Percentiles rank a stretch among this genome's conserved stretches.
Evolutionary conservation across 495 filamentous ascomycete genomes (phyloP).

Genomic region (Aspergillus panamensis): DNA sequence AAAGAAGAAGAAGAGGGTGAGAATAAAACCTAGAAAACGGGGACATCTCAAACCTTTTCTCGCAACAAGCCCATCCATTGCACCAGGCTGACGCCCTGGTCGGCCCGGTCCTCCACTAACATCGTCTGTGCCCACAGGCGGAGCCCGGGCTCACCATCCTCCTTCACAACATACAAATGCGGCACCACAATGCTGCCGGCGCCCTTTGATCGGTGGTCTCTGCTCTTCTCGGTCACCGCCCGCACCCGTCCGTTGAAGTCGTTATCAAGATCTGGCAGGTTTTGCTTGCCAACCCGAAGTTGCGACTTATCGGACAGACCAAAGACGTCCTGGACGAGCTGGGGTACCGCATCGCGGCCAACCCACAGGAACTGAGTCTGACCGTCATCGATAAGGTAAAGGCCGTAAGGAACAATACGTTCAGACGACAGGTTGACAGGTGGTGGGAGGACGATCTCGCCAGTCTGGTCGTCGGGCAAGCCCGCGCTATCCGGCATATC

Average conservation of each 20-base stretch:
- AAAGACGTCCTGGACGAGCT: slow-evolving; percentile 86
- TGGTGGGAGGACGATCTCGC: slow-evolving; percentile 83
- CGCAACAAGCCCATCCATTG: slow-evolving; percentile 91
- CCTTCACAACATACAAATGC: slow-evolving; percentile 87
- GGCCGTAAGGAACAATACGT: slow-evolving; percentile 83
- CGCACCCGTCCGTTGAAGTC: slow-evolving; percentile 95
- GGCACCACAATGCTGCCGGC: slow-evolving; percentile 89
- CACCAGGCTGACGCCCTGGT: slow-evolving; percentile 84
- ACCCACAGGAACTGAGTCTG: slow-evolving; percentile 99
- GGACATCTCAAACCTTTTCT: slow-evolving; percentile 78
- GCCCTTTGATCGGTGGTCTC: slow-evolving; percentile 77
- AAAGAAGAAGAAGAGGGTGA: slow-evolving; percentile 4
- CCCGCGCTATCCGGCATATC: slow-evolving; percentile 98
- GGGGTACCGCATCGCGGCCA: slow-evolving; percentile 85
- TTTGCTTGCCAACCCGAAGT: slow-evolving; percentile 86
- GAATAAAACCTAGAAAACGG: slow-evolving; percentile 17
- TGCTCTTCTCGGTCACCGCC: slow-evolving; percentile 85
- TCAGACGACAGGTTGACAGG: slow-evolving; percentile 84
- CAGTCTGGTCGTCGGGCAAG: slow-evolving; percentile 75
- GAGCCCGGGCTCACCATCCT: slow-evolving; percentile 92
- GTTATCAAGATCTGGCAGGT: slow-evolving; percentile 80
- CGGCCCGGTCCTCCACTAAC: slow-evolving; percentile 91
- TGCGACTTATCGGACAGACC: slow-evolving; percentile 73
- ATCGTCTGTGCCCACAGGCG: slow-evolving; percentile 96
- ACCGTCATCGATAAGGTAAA: slow-evolving; percentile 96